Evolutionary conservation across 306 rosid species (phyloP), one percentile per base, ranked within the genome.

Genomic region (Datisca glomerata): DNA sequence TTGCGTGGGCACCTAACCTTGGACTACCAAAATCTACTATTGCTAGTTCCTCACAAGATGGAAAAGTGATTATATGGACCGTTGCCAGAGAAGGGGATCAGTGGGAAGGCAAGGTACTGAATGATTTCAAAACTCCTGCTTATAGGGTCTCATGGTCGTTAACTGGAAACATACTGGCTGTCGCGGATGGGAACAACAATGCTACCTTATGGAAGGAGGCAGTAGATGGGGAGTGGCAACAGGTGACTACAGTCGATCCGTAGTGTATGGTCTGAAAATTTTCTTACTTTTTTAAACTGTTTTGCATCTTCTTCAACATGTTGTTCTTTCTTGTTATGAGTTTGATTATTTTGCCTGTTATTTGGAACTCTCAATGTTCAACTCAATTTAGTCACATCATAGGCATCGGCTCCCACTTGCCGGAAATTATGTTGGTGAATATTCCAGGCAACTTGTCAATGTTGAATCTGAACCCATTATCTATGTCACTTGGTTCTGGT

Each of bases 1-100:
- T 84, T 40, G 93, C 95, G 5, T 84, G 95, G 95, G 95, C 95
- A 1, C 86, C 95, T 10, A 84, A 76, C 63, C 71, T 84, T 65
- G 95, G 95, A 14, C 84, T 79, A 18, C 94, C 94, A 0, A 84
- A 84, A 58, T 84, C 95, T 10, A 79, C 92, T 0, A 73, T 84
- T 51, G 86, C 92, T 11, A 79, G 95, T 10, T 80, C 92, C 14
- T 84, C 92, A 0, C 84, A 84, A 73, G 86, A 84, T 41, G 92
- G 92, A 23, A 76, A 50, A 53, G 95, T 68, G 25, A 70, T 83
- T 34, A 73, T 83, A 58, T 83, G 94, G 94, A 70, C 85, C 6
- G 91, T 79, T 40, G 85, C 61, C 39, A 79, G 64, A 70, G 94
- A 75, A 53, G 91, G 94, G 24, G 94, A 73, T 59, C 73, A 79